Percentiles rank a stretch among this genome's conserved stretches.
phyloP scores from a whole-genome alignment of 1,284 basidiomycete genomes.

The Rugosomyces carneus region DNA sequence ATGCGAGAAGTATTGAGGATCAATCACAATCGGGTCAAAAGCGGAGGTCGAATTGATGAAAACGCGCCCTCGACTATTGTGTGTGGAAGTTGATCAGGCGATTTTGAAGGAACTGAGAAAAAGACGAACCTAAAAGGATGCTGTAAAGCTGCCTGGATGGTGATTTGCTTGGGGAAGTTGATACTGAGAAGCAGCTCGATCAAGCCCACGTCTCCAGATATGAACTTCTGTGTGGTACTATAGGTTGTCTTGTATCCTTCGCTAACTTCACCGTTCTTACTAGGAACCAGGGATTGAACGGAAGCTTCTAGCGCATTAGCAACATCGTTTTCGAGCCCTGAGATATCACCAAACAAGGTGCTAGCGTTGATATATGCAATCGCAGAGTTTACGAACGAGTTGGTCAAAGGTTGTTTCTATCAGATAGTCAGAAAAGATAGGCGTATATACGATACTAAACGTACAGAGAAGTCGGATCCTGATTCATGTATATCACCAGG shows the following conservation, averaged over 20 bases:
- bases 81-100: not conserved
- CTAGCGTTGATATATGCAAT: constrained; percentile 43
- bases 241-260: constrained; percentile 63
- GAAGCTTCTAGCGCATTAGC: constrained; percentile 1
- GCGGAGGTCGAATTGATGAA: constrained; percentile 33
- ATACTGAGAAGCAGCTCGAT: constrained; percentile 57
- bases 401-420: constrained; percentile 34
- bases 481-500: constrained; percentile 30
- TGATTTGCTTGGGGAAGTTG: constrained; percentile 42
- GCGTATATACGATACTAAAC: constrained; percentile 1
- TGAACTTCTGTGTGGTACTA: constrained; percentile 33
- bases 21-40: constrained; percentile 36
- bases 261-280: constrained; percentile 41
- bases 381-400: constrained; percentile 55
- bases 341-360: constrained; percentile 7
- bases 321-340: constrained; percentile 3
- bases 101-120: not conserved
- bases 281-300: constrained; percentile 34
- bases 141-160: constrained; percentile 63
- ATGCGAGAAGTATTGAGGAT: constrained; percentile 46
- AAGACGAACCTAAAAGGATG: constrained; percentile 46
- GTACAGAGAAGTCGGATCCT: constrained; percentile 21
- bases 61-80: constrained; percentile 26
- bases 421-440: constrained; percentile 13
- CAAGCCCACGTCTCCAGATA: constrained; percentile 44